Percentiles rank a stretch among this genome's conserved stretches.
Evolutionary conservation across 345 rosid species (phyloP).

Genomic region (Salix purpurea): DNA sequence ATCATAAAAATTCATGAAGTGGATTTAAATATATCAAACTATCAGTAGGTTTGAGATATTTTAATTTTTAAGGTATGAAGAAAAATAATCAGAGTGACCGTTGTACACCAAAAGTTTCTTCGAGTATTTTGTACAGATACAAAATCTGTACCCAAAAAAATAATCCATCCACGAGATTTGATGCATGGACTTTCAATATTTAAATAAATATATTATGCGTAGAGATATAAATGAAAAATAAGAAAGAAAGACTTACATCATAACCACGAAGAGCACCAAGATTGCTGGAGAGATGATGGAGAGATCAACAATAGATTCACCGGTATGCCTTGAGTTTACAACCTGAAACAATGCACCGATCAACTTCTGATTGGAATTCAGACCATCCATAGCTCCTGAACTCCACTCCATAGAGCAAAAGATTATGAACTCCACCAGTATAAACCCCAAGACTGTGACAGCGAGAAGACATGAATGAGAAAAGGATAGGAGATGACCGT

Average conservation of each 20-base stretch:
- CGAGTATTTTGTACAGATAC: too few species aligned
- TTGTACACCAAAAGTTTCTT: too few species aligned
- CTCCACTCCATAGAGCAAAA: conserved; percentile 53
- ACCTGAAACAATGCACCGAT: conserved; percentile 20
- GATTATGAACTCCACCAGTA: conserved; percentile 19
- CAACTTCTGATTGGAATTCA: conserved; percentile 36
- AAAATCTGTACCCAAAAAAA: not conserved
- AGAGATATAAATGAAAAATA: not conserved
- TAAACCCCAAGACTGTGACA: conserved; percentile 24
- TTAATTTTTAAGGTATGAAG: too few species aligned
- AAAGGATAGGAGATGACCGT: conserved; percentile 17
- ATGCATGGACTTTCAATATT: too few species aligned
- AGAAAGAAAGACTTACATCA: conserved; percentile 27
- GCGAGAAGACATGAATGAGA: conserved; percentile 3
- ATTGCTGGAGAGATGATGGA: conserved; percentile 24
- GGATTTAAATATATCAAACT: too few species aligned
- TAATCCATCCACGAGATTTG: too few species aligned
- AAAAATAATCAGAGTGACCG: too few species aligned
- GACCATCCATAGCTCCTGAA: conserved; percentile 32
- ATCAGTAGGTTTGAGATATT: too few species aligned
- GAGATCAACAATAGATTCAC: conserved; percentile 32
- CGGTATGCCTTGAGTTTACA: conserved; percentile 33
- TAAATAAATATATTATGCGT: not conserved
- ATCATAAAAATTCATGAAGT: too few species aligned
- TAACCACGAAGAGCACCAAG: conserved; percentile 22